phyloP scores from a whole-genome alignment of 495 filamentous ascomycete species.

The Penicillium lividum region DNA sequence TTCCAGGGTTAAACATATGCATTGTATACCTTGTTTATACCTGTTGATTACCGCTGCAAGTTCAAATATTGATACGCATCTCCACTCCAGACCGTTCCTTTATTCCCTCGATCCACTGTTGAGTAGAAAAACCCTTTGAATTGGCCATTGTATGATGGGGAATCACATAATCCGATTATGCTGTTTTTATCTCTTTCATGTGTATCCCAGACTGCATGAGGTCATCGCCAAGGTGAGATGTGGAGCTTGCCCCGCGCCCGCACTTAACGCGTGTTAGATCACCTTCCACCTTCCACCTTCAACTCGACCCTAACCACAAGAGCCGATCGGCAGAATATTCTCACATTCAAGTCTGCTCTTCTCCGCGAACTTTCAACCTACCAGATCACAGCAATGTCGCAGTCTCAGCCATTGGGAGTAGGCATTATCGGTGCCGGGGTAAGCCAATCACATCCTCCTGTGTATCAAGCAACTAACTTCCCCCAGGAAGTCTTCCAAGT shows the following conservation, averaged over 20 bases:
- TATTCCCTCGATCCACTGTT: too few relatives aligned
- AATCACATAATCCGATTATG: too few relatives aligned
- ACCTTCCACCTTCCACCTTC: neutral
- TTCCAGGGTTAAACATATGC: too few relatives aligned
- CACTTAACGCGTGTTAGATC: neutral
- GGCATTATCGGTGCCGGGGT: slow-evolving; percentile 46
- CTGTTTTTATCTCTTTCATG: too few relatives aligned
- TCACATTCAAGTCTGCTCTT: neutral
- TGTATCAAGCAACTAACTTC: slow-evolving; percentile 4
- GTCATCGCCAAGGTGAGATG: neutral
- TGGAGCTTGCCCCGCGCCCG: neutral
- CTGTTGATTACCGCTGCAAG: too few relatives aligned
- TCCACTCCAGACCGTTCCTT: too few relatives aligned
- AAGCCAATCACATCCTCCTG: neutral
- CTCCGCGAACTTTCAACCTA: neutral
- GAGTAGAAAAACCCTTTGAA: too few relatives aligned
- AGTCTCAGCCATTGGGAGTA: slow-evolving; percentile 19
- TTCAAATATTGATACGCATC: too few relatives aligned
- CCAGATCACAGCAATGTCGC: neutral
- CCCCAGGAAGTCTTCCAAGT: slow-evolving; percentile 46
- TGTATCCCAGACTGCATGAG: neutral
- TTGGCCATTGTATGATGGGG: too few relatives aligned
- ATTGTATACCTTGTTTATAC: too few relatives aligned
- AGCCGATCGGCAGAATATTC: neutral
- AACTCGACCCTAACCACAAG: neutral